A percentile compares a stretch with the other conserved stretches of the same genome.
Evolutionary conservation across 139 green algal genomes (phyloP).

Genomic region (Chlorella sp.): DNA sequence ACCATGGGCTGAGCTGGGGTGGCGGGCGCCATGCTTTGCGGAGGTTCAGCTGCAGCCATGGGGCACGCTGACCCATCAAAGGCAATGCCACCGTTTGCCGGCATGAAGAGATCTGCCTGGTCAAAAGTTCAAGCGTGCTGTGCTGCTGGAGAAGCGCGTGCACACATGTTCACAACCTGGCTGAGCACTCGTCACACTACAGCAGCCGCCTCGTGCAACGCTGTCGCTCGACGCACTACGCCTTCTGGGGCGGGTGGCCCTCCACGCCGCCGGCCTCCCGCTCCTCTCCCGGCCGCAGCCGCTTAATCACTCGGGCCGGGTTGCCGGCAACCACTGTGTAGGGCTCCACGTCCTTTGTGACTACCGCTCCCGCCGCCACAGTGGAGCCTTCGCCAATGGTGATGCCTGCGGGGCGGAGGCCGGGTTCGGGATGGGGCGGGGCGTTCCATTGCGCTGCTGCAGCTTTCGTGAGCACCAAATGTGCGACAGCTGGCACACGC

Average conservation of each 20-base stretch:
- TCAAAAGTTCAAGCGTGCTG: background rate
- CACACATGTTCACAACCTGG: too few species aligned
- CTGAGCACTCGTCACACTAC: too few species aligned
- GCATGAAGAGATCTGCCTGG: too few species aligned
- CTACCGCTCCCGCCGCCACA: slow-evolving; percentile 66
- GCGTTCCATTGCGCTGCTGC: too few species aligned
- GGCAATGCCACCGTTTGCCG: too few species aligned
- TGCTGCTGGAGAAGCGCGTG: background rate
- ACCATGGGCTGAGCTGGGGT: too few species aligned
- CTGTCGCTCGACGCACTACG: too few species aligned
- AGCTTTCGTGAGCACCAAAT: too few species aligned
- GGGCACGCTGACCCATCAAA: too few species aligned
- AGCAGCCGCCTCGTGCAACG: too few species aligned
- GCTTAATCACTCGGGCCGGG: slow-evolving; percentile 58
- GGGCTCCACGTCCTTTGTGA: slow-evolving; percentile 64
- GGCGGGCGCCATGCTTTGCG: too few species aligned
- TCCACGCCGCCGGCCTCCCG: background rate
- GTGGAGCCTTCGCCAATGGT: slow-evolving; percentile 56
- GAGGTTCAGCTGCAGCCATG: too few species aligned
- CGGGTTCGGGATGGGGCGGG: background rate
- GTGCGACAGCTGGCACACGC: background rate
- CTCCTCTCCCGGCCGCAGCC: slow-evolving; percentile 2
- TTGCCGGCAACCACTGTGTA: slow-evolving; percentile 67
- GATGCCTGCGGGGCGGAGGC: slow-evolving; percentile 34
- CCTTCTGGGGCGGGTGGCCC: background rate